Evolutionary conservation across 2,329 filamentous ascomycete genomes (phyloP).

Genomic region (Xylaria sp.): DNA sequence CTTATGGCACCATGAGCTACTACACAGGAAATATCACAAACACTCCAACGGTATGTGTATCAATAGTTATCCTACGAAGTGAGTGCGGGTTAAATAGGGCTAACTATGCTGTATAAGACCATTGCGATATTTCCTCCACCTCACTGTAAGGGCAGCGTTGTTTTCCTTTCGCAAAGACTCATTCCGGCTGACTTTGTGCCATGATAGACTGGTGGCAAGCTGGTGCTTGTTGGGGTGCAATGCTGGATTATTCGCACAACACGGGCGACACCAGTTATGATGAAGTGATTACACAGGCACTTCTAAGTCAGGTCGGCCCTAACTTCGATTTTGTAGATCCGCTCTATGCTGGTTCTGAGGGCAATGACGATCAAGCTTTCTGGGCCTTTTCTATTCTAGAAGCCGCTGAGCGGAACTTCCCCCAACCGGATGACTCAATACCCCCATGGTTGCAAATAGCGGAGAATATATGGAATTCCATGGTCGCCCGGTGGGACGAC

Average conservation of each 20-base stretch:
- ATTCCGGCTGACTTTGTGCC: constrained; percentile 29
- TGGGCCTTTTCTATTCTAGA: constrained; percentile 76
- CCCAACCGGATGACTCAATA: constrained; percentile 65
- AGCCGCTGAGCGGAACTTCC: constrained; percentile 75
- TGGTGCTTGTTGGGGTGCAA: constrained; percentile 72
- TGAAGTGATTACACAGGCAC: constrained; percentile 66
- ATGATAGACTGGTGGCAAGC: constrained; percentile 70
- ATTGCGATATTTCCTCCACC: constrained; percentile 72
- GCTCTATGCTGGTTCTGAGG: constrained; percentile 67
- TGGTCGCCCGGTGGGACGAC: constrained; percentile 76
- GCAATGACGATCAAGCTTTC: constrained; percentile 81
- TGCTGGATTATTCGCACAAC: constrained; percentile 76
- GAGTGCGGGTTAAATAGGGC: neutral
- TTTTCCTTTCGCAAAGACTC: constrained; percentile 43
- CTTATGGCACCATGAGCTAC: constrained; percentile 70
- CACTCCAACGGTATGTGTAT: constrained; percentile 54
- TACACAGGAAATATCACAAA: constrained; percentile 72
- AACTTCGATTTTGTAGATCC: constrained; percentile 70
- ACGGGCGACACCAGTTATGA: constrained; percentile 73
- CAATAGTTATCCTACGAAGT: neutral
- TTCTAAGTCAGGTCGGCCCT: constrained; percentile 68
- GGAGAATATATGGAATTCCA: constrained; percentile 77
- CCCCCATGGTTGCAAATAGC: constrained; percentile 75
- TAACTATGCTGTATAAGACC: constrained; percentile 52
- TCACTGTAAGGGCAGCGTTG: constrained; percentile 58